Base-by-base conservation (phyloP, 2,329 filamentous ascomycete genomes). In the Coniosporium tulheliwenetii region DNA sequence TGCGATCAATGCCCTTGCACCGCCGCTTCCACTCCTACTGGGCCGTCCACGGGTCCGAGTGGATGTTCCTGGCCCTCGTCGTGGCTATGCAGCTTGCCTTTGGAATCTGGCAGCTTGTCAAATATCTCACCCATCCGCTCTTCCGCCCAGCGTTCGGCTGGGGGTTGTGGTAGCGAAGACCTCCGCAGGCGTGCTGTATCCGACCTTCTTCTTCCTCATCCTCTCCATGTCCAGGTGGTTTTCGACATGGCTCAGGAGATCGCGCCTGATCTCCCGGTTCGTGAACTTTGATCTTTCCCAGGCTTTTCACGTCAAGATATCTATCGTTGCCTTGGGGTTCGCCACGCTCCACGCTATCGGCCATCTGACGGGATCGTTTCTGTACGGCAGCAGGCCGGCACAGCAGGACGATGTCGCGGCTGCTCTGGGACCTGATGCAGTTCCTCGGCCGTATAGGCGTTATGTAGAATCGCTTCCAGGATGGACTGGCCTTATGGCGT, bases 211-310 rank as follows among this genome's bases (percentile, higher is more conserved):
- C 55, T 74, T 76, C 47, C 58, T 75, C 42, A 60, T 75, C 5
- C 55, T 75, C 5, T 73, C 69, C 48, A 76, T 75, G 71, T 73
- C 68, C 10, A 58, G 72, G 26, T 73, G 70, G 55, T 63, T 73
- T 14, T 65, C 71, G 2, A 75, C 71, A 0, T 66, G 65, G 41
- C 51, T 73, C 33, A 62, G 71, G 12, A 56, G 65, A n/a, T 70
- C 62, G 9, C 70, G 70, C 45, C 58, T 63, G 40, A 55, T 75
- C 43, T 71, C 67, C 2, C 61, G 68, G 0, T 70, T 75, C 52
- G 59, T 75, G 52, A 74, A 75, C 45, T 73, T 69, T 69, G 71
- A 75, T 43, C 50, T 71, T 1, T 67, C 64, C 1, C 71, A 73
- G 44, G 59, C 60, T 0, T 75, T 77, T 36, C 72, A 77, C 41